Conservation (phyloP, 2,329 filamentous ascomycete species). For the Fusarium staphyleae region DNA sequence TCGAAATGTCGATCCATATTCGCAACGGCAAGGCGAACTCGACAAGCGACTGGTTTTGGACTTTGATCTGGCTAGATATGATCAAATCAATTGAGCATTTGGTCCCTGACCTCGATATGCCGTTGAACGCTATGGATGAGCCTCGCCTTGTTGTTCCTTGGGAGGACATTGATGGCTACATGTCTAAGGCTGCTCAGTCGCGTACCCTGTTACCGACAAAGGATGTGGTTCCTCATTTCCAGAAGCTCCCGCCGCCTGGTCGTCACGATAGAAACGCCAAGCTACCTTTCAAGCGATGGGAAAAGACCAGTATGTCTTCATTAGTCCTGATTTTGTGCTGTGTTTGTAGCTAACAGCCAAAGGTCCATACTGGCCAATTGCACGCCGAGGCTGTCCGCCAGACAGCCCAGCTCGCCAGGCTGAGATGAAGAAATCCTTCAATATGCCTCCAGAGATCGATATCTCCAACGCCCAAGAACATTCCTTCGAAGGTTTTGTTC, state of each 20-base stretch:
- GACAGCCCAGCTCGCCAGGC: slow-evolving; percentile 65
- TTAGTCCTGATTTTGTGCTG: neutral
- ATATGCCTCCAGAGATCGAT: slow-evolving; percentile 53
- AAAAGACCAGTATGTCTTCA: slow-evolving; percentile 54
- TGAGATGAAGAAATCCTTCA: slow-evolving; percentile 53
- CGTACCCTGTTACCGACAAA: slow-evolving; percentile 53
- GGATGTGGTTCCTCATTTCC: slow-evolving; percentile 54
- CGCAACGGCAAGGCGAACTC: slow-evolving; percentile 60
- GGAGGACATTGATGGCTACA: slow-evolving; percentile 64
- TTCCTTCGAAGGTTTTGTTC: slow-evolving; percentile 63
- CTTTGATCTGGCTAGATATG: slow-evolving; percentile 62
- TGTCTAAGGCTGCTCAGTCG: slow-evolving; percentile 60
- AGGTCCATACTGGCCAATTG: slow-evolving; percentile 65
- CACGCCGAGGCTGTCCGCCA: slow-evolving; percentile 66
- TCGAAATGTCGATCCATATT: slow-evolving; percentile 68
- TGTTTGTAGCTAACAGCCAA: slow-evolving; percentile 14
- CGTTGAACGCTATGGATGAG: slow-evolving; percentile 73
- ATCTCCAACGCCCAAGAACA: slow-evolving; percentile 56
- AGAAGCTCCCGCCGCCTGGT: slow-evolving; percentile 50
- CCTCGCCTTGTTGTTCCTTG: slow-evolving; percentile 69
- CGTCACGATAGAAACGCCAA: slow-evolving; percentile 46
- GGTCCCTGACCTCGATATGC: slow-evolving; percentile 72
- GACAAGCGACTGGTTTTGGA: slow-evolving; percentile 65
- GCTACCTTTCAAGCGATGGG: slow-evolving; percentile 56
- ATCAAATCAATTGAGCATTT: slow-evolving; percentile 60